Evolutionary conservation across 2,329 filamentous ascomycete genomes (phyloP).

Genomic region (Ophiostoma perfectum): DNA sequence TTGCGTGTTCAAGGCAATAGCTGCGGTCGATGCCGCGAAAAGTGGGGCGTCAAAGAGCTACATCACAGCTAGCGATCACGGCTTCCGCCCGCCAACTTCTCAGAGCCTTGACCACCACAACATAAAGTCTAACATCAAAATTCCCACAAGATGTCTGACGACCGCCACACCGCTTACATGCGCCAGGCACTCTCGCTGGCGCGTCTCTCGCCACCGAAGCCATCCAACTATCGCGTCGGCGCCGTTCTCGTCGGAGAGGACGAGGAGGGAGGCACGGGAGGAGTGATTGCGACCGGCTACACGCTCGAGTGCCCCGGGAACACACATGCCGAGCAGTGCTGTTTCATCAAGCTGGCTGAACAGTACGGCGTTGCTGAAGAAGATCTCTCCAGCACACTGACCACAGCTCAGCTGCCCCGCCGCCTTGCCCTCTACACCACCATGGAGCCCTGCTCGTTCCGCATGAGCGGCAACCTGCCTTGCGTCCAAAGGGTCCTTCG

Average conservation of each 20-base stretch:
- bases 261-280: slow-evolving; percentile 34
- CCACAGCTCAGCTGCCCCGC: slow-evolving; percentile 36
- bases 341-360: slow-evolving; percentile 65
- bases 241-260: slow-evolving; percentile 68
- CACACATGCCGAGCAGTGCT: slow-evolving; percentile 94
- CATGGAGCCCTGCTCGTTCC: slow-evolving; percentile 76
- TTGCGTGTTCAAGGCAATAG: not conserved
- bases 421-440: slow-evolving; percentile 76
- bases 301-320: slow-evolving; percentile 88
- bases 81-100: not conserved
- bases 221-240: slow-evolving; percentile 90
- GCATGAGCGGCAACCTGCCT: slow-evolving; percentile 67
- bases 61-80: not conserved
- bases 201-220: slow-evolving; percentile 71
- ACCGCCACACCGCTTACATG: slow-evolving; percentile 52
- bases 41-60: not conserved
- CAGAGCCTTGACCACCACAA: not conserved
- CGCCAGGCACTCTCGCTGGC: slow-evolving; percentile 70
- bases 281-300: slow-evolving; percentile 48
- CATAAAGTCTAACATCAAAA: not conserved
- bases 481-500: slow-evolving; percentile 75
- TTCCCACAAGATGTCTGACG: not conserved
- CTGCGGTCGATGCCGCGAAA: not conserved
- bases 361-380: slow-evolving; percentile 48
- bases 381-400: slow-evolving; percentile 41